These are phyloP conservation scores for Xylariaceae sp. DNA, from an alignment of 2,329 filamentous ascomycete species.

Conservation along the genomic window DNA sequence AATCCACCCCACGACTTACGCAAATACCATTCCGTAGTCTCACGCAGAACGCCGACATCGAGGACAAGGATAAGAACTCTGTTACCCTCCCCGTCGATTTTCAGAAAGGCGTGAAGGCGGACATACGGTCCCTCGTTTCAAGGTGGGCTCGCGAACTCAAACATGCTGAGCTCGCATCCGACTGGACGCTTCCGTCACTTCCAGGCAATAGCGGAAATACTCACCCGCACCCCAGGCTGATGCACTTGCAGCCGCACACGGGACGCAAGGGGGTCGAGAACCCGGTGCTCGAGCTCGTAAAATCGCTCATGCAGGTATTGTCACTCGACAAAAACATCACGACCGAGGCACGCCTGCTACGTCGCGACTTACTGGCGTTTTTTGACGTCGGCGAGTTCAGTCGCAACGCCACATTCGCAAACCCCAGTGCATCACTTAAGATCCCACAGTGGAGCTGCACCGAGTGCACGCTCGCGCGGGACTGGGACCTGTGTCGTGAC, in stretches of 20 bases:
- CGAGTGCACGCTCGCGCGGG: conserved; percentile 81
- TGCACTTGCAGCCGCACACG: conserved; percentile 15
- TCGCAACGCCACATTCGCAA: conserved; percentile 77
- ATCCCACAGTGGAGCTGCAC: conserved; percentile 77
- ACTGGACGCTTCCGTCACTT: conserved; percentile 79
- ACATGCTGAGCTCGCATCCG: conserved; percentile 78
- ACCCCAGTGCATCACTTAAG: conserved; percentile 71
- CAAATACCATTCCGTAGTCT: conserved; percentile 52
- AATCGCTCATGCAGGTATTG: conserved; percentile 86
- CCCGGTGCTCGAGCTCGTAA: conserved; percentile 84
- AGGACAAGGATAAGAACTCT: conserved; percentile 53
- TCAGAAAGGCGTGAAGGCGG: conserved; percentile 67
- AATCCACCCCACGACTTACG: conserved; percentile 50
- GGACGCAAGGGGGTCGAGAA: conserved; percentile 45
- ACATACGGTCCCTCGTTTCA: conserved; percentile 73
- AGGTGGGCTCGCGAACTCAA: conserved; percentile 84
- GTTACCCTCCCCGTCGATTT: conserved; percentile 56
- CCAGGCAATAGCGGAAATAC: conserved; percentile 51
- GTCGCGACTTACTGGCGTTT: conserved; percentile 80
- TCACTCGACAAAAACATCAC: conserved; percentile 85
- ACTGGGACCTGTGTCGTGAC: conserved; percentile 89
- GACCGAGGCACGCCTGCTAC: conserved; percentile 78
- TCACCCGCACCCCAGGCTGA: conserved; percentile 44
- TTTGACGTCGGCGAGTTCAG: conserved; percentile 96
- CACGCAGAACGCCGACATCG: conserved; percentile 45